Base-by-base conservation (phyloP, 768 basidiomycete species). In the Tricholoma terreum region DNA sequence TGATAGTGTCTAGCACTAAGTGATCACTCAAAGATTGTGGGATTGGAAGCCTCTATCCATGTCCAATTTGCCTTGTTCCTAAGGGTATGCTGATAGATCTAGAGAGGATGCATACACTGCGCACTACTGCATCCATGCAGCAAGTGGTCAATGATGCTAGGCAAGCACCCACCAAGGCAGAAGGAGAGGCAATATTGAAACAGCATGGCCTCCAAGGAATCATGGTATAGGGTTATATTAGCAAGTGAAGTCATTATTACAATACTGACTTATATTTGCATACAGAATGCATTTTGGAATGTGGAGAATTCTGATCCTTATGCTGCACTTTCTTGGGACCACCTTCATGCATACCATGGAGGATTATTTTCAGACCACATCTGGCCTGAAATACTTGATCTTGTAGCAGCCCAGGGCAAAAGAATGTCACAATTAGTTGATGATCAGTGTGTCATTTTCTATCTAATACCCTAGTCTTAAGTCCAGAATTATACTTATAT, bases 211-310 rank as follows among this genome's bases (percentile, higher is more conserved):
- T 74, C 14, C 60, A 65, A 3, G 36, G 48, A 21, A 57, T 71
- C 35, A 54, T 64, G 57, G 70, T 73, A 52, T 34, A 58, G 54
- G 30, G 30, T 57, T 63, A 21, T 51, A 24, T 57, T 54, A 54
- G 12, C 27, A 36, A 34, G 11, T 17, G 36, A 49, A 4, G 34
- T 40, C 27, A 19, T n/a, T n/a, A n/a, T n/a, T n/a, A n/a, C n/a
- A n/a, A n/a, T n/a, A n/a, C n/a, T n/a, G n/a, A n/a, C n/a, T n/a
- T n/a, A n/a, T n/a, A n/a, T n/a, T n/a, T 52, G 35, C 36, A n/a
- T 58, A 15, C 46, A 77, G 75, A 80, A 77, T 65, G 67, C 71
- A 4, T 80, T 80, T 56, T 79, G 76, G 76, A 42, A 22, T 0
- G 33, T 80, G 14, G 36, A 22, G 15, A 31, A 65, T 55, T 75